Percentiles rank a stretch among this genome's conserved stretches.
phyloP scores from a whole-genome alignment of 345 rosid species.

The Orychophragmus violaceus region DNA sequence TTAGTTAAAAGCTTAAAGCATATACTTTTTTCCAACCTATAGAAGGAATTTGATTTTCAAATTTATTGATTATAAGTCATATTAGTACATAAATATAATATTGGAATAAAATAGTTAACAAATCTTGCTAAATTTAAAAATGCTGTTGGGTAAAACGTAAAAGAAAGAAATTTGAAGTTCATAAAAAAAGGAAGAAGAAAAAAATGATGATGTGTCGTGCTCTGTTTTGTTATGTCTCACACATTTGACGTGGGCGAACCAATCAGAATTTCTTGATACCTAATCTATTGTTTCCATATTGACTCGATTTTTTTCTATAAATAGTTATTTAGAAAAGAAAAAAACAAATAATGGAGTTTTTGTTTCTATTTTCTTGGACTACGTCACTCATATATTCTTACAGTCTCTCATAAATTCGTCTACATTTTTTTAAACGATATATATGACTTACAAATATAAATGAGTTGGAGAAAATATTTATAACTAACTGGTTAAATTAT shows the following conservation, averaged over 20 bases:
- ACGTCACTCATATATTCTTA: not conserved
- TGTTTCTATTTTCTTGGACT: slow-evolving; percentile 1
- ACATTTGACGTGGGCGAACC: slow-evolving; percentile 30
- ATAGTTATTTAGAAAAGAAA: not conserved
- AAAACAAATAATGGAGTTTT: not conserved
- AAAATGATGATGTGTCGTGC: slow-evolving; percentile 29
- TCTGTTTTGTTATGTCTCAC: slow-evolving; percentile 16
- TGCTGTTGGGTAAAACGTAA: not conserved
- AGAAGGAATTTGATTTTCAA: not conserved
- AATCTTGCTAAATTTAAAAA: not conserved
- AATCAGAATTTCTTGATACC: slow-evolving; percentile 26
- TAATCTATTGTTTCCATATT: slow-evolving; percentile 8
- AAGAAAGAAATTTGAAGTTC: not conserved
- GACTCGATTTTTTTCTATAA: not conserved
- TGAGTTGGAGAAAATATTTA: not conserved
- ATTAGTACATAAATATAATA: not conserved
- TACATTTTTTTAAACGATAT: not conserved
- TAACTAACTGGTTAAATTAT: not conserved
- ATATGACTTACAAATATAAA: not conserved
- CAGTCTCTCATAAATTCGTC: not conserved
- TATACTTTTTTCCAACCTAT: not conserved
- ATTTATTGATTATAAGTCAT: not conserved
- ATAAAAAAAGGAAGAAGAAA: too few relatives aligned
- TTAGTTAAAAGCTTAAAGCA: not conserved
- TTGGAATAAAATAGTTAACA: not conserved